Conservation (phyloP, 2,329 filamentous ascomycete species). For the Zymoseptoria passerinii region DNA sequence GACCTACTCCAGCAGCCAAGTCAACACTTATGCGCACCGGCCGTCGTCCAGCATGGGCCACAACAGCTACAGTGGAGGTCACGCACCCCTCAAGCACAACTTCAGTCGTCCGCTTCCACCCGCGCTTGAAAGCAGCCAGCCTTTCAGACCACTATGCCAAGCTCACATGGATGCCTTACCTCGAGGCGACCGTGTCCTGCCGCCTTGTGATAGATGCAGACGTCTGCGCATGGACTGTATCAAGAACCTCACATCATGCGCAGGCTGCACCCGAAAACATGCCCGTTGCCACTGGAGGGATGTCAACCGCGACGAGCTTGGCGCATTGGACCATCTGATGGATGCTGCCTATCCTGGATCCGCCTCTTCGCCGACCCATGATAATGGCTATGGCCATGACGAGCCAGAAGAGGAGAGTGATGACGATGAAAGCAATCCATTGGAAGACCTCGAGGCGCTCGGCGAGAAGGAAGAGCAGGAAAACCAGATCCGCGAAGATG, state of each 20-base stretch:
- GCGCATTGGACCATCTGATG: constrained; percentile 26
- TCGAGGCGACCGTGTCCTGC: constrained; percentile 66
- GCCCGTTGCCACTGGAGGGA: constrained; percentile 81
- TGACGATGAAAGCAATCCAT: constrained; percentile 29
- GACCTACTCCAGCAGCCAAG: neutral
- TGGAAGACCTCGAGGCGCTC: constrained; percentile 29
- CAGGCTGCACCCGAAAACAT: constrained; percentile 83
- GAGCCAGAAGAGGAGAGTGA: constrained; percentile 23
- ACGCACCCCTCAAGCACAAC: constrained; percentile 28
- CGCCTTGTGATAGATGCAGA: constrained; percentile 76
- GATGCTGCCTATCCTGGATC: constrained; percentile 14
- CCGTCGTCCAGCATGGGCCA: constrained; percentile 20
- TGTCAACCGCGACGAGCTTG: constrained; percentile 62
- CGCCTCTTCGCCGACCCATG: constrained; percentile 2
- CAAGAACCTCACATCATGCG: constrained; percentile 78
- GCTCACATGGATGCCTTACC: constrained; percentile 65
- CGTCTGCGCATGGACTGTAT: constrained; percentile 72
- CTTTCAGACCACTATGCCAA: constrained; percentile 31
- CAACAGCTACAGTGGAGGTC: constrained; percentile 10
- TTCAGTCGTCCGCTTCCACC: constrained; percentile 31
- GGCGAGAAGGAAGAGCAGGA: constrained; percentile 28
- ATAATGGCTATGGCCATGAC: constrained; percentile 19
- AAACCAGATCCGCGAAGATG: constrained; percentile 21
- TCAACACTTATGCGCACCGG: constrained; percentile 13
- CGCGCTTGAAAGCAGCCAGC: constrained; percentile 29